Evolutionary conservation across 2,329 filamentous ascomycete species (phyloP).

Genomic region (Aureobasidium sp.): DNA sequence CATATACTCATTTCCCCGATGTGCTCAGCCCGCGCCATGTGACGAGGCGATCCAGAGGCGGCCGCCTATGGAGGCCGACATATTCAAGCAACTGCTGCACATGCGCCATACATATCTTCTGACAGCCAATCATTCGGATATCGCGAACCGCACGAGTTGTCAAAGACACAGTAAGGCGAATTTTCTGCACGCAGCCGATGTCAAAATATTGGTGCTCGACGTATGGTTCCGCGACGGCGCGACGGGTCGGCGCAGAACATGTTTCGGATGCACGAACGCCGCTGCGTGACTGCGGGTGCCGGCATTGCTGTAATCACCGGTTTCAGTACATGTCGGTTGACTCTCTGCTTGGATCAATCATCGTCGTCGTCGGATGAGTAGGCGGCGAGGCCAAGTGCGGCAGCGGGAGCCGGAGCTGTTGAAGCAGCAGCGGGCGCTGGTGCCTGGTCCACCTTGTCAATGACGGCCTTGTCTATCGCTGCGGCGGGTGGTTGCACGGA

Average conservation of each 20-base stretch:
- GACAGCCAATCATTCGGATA: constrained; percentile 13
- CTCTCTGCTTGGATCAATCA: constrained; percentile 6
- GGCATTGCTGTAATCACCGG: not conserved
- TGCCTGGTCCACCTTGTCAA: not conserved
- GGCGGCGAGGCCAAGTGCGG: constrained; percentile 10
- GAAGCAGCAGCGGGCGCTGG: not conserved
- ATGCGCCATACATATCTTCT: constrained; percentile 2
- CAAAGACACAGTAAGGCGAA: constrained; percentile 1
- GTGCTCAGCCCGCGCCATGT: constrained; percentile 1
- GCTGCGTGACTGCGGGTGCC: not conserved
- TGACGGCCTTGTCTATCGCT: not conserved
- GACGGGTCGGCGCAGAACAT: constrained; percentile 7
- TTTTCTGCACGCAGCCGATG: constrained; percentile 5
- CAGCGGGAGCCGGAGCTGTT: constrained; percentile 2
- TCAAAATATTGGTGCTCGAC: not conserved
- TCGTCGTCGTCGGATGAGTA: constrained; percentile 14
- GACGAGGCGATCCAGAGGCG: not conserved
- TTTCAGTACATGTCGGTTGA: not conserved
- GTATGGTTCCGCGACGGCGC: not conserved
- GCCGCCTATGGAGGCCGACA: not conserved
- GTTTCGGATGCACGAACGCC: constrained; percentile 1
- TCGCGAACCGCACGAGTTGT: constrained; percentile 6
- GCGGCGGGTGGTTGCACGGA: constrained; percentile 2
- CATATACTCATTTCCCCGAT: not conserved
- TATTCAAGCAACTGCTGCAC: not conserved